These are phyloP conservation scores for Wickerhamomyces alni DNA, from an alignment of 805 yeast genomes.

Conservation along the genomic window DNA sequence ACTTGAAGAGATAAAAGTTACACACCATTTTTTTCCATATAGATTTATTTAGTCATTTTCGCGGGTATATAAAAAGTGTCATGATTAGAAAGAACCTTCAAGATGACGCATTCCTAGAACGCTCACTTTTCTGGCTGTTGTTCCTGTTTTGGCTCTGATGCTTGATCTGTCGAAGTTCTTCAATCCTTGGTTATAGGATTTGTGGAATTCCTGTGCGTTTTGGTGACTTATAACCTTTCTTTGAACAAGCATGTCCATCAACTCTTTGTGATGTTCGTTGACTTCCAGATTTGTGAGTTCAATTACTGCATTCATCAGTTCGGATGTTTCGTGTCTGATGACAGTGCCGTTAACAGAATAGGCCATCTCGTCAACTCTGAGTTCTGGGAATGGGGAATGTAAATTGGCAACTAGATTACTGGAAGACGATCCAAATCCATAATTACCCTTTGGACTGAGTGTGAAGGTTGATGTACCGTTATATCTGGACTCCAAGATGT, in stretches of 20 bases:
- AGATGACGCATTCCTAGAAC: too few relatives aligned
- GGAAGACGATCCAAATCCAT: conserved; percentile 36
- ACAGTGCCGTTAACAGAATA: conserved; percentile 30
- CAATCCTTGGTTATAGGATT: neutral
- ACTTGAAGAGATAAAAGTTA: too few relatives aligned
- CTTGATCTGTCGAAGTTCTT: neutral
- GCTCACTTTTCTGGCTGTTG: too few relatives aligned
- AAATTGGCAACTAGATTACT: conserved; percentile 22
- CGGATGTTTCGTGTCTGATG: conserved; percentile 11
- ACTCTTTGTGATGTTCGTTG: neutral
- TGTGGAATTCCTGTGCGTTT: neutral
- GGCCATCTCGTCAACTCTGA: conserved; percentile 29
- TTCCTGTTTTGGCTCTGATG: too few relatives aligned
- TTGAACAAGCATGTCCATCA: neutral
- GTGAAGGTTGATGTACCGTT: conserved; percentile 41
- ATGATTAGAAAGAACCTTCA: too few relatives aligned
- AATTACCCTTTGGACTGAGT: conserved; percentile 38
- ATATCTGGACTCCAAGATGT: conserved; percentile 25
- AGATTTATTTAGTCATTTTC: too few relatives aligned
- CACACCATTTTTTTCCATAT: too few relatives aligned
- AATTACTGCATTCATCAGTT: neutral
- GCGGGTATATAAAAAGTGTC: too few relatives aligned
- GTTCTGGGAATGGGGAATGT: conserved; percentile 16
- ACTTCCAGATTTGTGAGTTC: neutral
- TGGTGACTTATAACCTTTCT: neutral